Percentiles rank a stretch among this genome's conserved stretches.
Evolutionary conservation across 768 basidiomycete genomes (phyloP).

Genomic region (Phanerochaete carnosa): DNA sequence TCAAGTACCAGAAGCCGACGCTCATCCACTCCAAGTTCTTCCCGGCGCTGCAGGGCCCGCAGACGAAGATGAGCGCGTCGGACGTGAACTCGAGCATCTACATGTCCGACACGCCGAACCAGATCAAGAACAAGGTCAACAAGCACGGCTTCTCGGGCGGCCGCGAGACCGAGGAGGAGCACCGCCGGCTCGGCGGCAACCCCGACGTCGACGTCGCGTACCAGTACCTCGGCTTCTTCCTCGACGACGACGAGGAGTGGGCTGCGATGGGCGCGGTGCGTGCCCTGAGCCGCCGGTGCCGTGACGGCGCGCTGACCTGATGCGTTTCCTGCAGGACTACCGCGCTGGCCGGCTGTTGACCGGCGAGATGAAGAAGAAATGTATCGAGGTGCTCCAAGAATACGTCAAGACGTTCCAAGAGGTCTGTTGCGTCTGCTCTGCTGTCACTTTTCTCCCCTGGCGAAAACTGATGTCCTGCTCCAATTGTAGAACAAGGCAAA

Average conservation of each 20-base stretch:
- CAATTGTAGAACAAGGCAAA: conserved; percentile 64
- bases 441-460: background rate
- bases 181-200: conserved; percentile 82
- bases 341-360: conserved; percentile 84
- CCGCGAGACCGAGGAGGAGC: conserved; percentile 93
- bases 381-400: conserved; percentile 77
- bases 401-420: conserved; percentile 88
- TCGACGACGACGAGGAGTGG: conserved; percentile 92
- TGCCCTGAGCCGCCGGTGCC: background rate
- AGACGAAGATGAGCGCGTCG: conserved; percentile 99
- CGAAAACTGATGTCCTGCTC: background rate
- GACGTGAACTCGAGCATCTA: conserved; percentile 90
- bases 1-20: conserved; percentile 94
- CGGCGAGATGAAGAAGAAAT: conserved; percentile 86
- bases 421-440: conserved; percentile 32
- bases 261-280: conserved; percentile 71
- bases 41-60: conserved; percentile 95
- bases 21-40: conserved; percentile 96
- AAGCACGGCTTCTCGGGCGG: conserved; percentile 96
- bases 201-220: conserved; percentile 95
- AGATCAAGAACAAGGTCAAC: conserved; percentile 98
- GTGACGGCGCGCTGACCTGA: background rate
- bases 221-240: conserved; percentile 92
- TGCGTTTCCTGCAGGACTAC: conserved; percentile 69
- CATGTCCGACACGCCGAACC: conserved; percentile 89